Base-by-base conservation (phyloP, 1,284 basidiomycete genomes). In the Hemileia vastatrix region DNA sequence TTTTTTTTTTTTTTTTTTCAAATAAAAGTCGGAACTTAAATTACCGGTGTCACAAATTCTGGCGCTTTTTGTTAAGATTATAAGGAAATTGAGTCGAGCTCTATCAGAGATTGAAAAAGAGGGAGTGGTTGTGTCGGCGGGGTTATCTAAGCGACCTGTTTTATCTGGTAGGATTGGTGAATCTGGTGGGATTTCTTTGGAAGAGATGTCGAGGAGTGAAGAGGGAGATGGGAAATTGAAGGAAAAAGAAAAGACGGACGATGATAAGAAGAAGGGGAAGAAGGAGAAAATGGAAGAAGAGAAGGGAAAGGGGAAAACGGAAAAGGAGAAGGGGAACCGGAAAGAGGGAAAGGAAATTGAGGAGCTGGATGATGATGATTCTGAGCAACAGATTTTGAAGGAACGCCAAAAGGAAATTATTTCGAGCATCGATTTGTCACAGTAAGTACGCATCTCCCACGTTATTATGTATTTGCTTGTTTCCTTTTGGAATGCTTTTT, bases 11-110 rank as follows among this genome's bases (percentile, higher is more conserved):
- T 21, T 48, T 49, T 57, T 27, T 19, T 1, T 49, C 19, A 24
- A 5, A 19, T 43, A 27, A 49, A 13, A 63, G 86, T 73, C 77
- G 33, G 91, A 95, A 73, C 80, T 98, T 19, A 83, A 85, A 21
- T 78, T 97, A 0, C 87, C 90, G 0, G 84, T 90, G 21, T 86
- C 86, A 2, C 94, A 98, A 77, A 82, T 84, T 0, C 81, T 98
- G 13, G 93, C 94, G 0, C 80, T 97, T 43, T 93, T 98, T 76
- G 86, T 86, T 69, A 97, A 98, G 79, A 81, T 91, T 32, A 79
- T 97, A 57, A 84, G 90, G 57, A 90, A 92, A 77, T 83, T 96
- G 64, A 84, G 83, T 67, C 88, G 87, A 70, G 80, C 83, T 31
- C 78, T 98, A 53, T 81, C 86, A 58, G 86, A 88, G 58, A 81